These are phyloP conservation scores for Infundibulicybe gibba DNA, from an alignment of 768 basidiomycete species.

Conservation along the genomic window DNA sequence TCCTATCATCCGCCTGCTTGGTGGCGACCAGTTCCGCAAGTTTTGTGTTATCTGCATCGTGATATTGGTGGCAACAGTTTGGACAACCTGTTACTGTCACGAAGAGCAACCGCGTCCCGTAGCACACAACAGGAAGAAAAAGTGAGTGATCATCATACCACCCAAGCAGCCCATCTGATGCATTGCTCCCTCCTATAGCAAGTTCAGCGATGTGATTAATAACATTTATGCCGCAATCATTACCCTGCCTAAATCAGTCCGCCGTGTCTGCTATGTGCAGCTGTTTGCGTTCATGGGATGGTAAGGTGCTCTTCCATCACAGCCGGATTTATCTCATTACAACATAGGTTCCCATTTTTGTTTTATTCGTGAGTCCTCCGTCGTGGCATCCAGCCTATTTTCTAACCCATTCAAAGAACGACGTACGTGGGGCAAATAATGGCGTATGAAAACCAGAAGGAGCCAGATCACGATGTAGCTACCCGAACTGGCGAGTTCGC, in stretches of 20 bases:
- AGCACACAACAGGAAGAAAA: constrained; percentile 32
- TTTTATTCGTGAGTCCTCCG: constrained; percentile 63
- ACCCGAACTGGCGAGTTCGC: constrained; percentile 85
- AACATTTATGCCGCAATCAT: constrained; percentile 75
- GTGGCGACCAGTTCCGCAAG: constrained; percentile 93
- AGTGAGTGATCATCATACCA: constrained; percentile 20
- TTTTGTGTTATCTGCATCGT: constrained; percentile 86
- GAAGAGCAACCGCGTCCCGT: constrained; percentile 70
- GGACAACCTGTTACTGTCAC: constrained; percentile 84
- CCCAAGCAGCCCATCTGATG: neutral
- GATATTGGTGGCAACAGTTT: constrained; percentile 77
- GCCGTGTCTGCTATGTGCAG: constrained; percentile 90
- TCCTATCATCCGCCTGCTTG: constrained; percentile 74
- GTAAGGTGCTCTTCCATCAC: constrained; percentile 32
- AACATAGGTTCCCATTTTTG: constrained; percentile 84
- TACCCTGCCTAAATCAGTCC: constrained; percentile 79
- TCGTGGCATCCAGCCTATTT: neutral
- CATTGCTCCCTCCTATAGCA: constrained; percentile 32
- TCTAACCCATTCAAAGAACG: constrained; percentile 45
- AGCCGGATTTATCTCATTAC: constrained; percentile 2
- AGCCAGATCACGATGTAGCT: constrained; percentile 81
- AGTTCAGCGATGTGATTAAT: constrained; percentile 65
- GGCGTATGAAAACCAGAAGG: constrained; percentile 69
- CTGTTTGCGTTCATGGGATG: constrained; percentile 97
- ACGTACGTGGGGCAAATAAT: constrained; percentile 94